Conservation (phyloP, 352 stramenopile species). For the Pythium pyrilobum region DNA sequence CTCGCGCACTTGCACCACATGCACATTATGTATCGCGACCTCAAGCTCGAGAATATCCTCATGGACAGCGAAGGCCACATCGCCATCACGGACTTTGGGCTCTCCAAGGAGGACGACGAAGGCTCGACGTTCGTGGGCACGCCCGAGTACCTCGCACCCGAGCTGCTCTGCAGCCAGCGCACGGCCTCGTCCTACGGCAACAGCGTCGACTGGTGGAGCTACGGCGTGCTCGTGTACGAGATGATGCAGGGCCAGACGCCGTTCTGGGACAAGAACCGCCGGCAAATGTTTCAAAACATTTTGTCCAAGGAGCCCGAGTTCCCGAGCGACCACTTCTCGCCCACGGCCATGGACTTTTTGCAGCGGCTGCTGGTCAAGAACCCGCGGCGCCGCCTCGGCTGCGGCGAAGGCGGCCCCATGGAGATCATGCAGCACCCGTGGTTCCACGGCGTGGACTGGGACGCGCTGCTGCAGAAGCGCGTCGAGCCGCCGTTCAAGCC, state of each 20-base stretch:
- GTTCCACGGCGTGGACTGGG: constrained; percentile 78
- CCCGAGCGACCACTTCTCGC: constrained; percentile 55
- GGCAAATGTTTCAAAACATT: constrained; percentile 86
- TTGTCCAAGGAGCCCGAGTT: constrained; percentile 65
- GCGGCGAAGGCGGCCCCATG: constrained; percentile 44
- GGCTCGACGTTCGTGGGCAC: constrained; percentile 81
- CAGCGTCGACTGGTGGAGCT: constrained; percentile 88
- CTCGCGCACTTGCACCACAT: constrained; percentile 81
- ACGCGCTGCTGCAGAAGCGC: constrained; percentile 53
- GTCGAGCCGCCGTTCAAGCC: constrained; percentile 72
- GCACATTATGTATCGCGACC: constrained; percentile 88
- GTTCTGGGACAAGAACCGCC: constrained; percentile 82
- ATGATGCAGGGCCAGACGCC: constrained; percentile 84
- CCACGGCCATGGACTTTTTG: constrained; percentile 59
- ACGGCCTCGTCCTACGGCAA: constrained; percentile 78
- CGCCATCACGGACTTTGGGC: constrained; percentile 84
- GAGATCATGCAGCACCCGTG: constrained; percentile 84
- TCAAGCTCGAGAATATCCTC: constrained; percentile 89
- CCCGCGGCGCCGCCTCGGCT: constrained; percentile 56
- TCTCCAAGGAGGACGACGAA: constrained; percentile 84
- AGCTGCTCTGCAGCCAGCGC: constrained; percentile 69
- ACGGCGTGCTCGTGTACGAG: constrained; percentile 81
- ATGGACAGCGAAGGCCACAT: constrained; percentile 84
- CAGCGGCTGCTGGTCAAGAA: constrained; percentile 72
- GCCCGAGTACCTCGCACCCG: constrained; percentile 78